Percentiles rank a stretch among this genome's conserved stretches.
Conservation (phyloP, 2,329 filamentous ascomycete species). For the Colletotrichum sublineola region DNA sequence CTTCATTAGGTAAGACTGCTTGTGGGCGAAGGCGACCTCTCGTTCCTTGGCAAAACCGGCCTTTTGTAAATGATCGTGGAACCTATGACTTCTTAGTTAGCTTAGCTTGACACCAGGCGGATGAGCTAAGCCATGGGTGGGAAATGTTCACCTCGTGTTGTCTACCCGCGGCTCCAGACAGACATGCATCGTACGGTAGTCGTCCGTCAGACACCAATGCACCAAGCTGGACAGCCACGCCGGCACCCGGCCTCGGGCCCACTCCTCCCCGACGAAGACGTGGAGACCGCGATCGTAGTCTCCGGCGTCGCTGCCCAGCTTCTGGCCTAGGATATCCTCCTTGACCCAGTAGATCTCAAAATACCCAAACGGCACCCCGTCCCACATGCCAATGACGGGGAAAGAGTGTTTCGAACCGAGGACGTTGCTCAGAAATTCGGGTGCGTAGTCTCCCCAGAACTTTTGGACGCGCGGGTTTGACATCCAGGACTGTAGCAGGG, state of each 20-base stretch:
- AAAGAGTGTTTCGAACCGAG: slow-evolving; percentile 82
- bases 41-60: slow-evolving; percentile 88
- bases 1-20: slow-evolving; percentile 89
- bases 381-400: slow-evolving; percentile 93
- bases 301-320: slow-evolving; percentile 74
- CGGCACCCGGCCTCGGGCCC: slow-evolving; percentile 85
- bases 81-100: slow-evolving; percentile 45
- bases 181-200: slow-evolving; percentile 84
- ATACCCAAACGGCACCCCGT: slow-evolving; percentile 94
- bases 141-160: slow-evolving; percentile 79
- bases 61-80: slow-evolving; percentile 73
- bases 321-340: slow-evolving; percentile 82
- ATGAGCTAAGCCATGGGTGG: background rate
- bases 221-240: slow-evolving; percentile 87
- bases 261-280: slow-evolving; percentile 90
- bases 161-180: slow-evolving; percentile 92
- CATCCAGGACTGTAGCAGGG: slow-evolving; percentile 87
- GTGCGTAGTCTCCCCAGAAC: slow-evolving; percentile 82
- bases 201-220: slow-evolving; percentile 85
- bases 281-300: slow-evolving; percentile 94
- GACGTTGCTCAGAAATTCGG: slow-evolving; percentile 75
- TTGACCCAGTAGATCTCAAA: slow-evolving; percentile 99
- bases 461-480: slow-evolving; percentile 83
- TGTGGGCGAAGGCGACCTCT: slow-evolving; percentile 90
- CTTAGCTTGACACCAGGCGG: background rate